These are phyloP conservation scores for Phytophthora idaei DNA, from an alignment of 352 stramenopile species.

Conservation along the genomic window DNA sequence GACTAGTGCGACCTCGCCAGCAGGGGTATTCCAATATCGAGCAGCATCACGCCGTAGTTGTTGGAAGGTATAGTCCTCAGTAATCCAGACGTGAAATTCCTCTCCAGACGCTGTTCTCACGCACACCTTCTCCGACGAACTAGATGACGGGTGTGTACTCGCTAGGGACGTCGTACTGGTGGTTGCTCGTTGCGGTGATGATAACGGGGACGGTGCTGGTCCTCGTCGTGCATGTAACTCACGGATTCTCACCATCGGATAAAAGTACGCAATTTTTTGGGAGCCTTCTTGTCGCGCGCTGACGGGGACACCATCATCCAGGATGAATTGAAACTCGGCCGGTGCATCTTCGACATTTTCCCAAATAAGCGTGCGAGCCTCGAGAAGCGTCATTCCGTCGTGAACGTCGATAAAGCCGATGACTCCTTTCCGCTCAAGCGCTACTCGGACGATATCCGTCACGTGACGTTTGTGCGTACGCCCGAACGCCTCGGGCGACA, in stretches of 20 bases:
- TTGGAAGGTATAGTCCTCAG: constrained; percentile 77
- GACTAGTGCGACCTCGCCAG: constrained; percentile 47
- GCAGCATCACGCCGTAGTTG: constrained; percentile 71
- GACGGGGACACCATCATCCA: constrained; percentile 68
- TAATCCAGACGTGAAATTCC: constrained; percentile 73
- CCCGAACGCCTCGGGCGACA: constrained; percentile 56
- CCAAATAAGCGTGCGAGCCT: constrained; percentile 64
- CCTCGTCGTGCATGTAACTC: constrained; percentile 28
- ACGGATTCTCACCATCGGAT: constrained; percentile 77
- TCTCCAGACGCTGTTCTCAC: constrained; percentile 54
- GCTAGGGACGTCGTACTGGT: not conserved
- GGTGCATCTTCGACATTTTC: constrained; percentile 76
- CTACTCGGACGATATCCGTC: constrained; percentile 66
- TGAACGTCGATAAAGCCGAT: constrained; percentile 82
- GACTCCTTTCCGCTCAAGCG: constrained; percentile 63
- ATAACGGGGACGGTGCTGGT: constrained; percentile 12
- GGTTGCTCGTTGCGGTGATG: constrained; percentile 14
- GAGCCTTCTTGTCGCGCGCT: constrained; percentile 63
- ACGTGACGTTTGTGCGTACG: constrained; percentile 51
- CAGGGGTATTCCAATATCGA: constrained; percentile 70
- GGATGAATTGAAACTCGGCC: constrained; percentile 70
- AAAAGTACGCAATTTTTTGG: constrained; percentile 66
- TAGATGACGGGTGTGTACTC: constrained; percentile 4
- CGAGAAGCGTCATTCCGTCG: constrained; percentile 63
- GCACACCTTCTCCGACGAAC: constrained; percentile 53